Base-by-base conservation (phyloP, 176 grass and related monocot genomes). In the Oryza glaberrima region DNA sequence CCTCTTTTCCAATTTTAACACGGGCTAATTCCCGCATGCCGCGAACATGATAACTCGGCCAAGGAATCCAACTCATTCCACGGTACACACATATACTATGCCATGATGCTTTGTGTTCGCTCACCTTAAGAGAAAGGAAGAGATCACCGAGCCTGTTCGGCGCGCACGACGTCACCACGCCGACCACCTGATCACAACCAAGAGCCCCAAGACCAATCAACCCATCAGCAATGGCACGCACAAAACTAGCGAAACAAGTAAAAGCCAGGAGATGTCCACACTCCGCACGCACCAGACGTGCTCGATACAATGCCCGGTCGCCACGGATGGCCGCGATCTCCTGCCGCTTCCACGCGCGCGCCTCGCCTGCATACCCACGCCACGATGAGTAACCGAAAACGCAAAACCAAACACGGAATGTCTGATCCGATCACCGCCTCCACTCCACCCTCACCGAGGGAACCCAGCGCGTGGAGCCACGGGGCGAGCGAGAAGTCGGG, bases 141-240 rank as follows among this genome's bases (percentile, higher is more conserved):
- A 98, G 83, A 90, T 92, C 87, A 5, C 96, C 93, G 1, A 90
- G 51, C 44, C 93, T 81, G 36, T 95, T 98, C n/a, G 85, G 89
- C 11, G 84, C 87, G 67, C 91, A 95, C 7, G 83, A 80, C 0
- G 83, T 98, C 41, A 95, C 83, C 52, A 94, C 36, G 6, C 89
- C 93, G 7, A 88, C 85, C 3, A 98, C 93, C 96, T 98, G 75
- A 44, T 5, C 8, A 51, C 44, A 77, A 93, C 34, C 40, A 35
- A 80, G 4, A 65, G 60, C 22, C n/a, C 65, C 15, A 41, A 75
- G 67, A 68, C 20, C 10, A 17, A 51, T 66, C 69, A 82, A 77
- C 16, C 3, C 58, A 65, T 28, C 72, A 63, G 8, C 19, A 58
- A 79, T 9, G 7, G 63, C 70, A 34, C 20, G 6, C 64, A 11